Evolutionary conservation across 495 filamentous ascomycete species (phyloP).

Genomic region (Trichoderma reesei): DNA sequence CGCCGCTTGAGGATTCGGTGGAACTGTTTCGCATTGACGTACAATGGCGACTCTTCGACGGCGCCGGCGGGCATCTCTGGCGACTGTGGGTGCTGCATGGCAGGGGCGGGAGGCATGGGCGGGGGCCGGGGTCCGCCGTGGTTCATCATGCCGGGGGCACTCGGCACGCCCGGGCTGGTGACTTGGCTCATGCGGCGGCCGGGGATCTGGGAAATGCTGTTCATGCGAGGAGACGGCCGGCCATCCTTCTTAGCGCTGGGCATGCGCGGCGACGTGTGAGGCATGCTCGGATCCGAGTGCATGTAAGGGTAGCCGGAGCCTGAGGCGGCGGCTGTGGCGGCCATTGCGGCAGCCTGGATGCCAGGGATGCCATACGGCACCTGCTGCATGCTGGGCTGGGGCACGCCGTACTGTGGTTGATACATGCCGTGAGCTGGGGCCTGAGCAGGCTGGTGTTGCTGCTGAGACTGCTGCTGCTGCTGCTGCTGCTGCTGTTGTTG

Average conservation of each 20-base stretch:
- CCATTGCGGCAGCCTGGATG: slow-evolving; percentile 59
- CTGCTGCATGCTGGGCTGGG: slow-evolving; percentile 43
- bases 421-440: slow-evolving; percentile 51
- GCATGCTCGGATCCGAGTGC: slow-evolving; percentile 42
- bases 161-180: slow-evolving; percentile 50
- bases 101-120: slow-evolving; percentile 34
- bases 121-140: slow-evolving; percentile 35
- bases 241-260: slow-evolving; percentile 46
- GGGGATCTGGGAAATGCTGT: slow-evolving; percentile 34
- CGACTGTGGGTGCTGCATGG: slow-evolving; percentile 60
- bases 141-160: slow-evolving; percentile 48
- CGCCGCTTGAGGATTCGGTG: slow-evolving; percentile 92
- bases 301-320: slow-evolving; percentile 50
- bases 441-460: slow-evolving; percentile 41
- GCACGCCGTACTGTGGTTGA: slow-evolving; percentile 46
- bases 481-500: slow-evolving; percentile 42
- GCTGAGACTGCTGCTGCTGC: slow-evolving; percentile 39
- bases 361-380: slow-evolving; percentile 44
- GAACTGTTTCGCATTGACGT: slow-evolving; percentile 98
- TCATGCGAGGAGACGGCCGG: slow-evolving; percentile 53
- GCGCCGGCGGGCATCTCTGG: slow-evolving; percentile 68
- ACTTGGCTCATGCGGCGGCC: slow-evolving; percentile 53
- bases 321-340: slow-evolving; percentile 58
- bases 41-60: slow-evolving; percentile 88
- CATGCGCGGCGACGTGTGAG: slow-evolving; percentile 53